Conservation (phyloP, 768 basidiomycete species). For the Rhizopogon sp. region DNA sequence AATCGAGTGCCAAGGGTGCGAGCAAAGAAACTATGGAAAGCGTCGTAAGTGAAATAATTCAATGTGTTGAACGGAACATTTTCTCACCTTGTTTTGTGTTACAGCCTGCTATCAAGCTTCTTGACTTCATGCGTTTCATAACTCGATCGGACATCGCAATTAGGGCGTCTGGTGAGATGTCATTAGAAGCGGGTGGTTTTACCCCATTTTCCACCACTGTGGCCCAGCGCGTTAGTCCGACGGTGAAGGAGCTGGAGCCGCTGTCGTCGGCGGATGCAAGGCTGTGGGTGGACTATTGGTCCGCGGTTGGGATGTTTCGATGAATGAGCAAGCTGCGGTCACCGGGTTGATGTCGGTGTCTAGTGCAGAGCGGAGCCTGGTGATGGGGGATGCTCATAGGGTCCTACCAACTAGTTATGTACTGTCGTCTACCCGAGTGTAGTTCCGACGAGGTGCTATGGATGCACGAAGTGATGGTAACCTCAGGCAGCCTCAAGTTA, state of each 20-base stretch:
- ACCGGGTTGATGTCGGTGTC: too few species aligned
- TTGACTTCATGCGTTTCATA: conserved; percentile 20
- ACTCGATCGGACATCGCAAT: conserved; percentile 11
- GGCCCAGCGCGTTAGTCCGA: conserved; percentile 23
- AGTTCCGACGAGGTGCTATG: too few species aligned
- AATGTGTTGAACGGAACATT: background rate
- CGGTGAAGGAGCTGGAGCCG: conserved; percentile 19
- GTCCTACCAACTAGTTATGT: too few species aligned
- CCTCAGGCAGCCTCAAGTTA: too few species aligned
- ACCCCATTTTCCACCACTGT: conserved; percentile 20
- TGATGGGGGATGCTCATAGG: too few species aligned
- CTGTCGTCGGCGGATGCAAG: conserved; percentile 17
- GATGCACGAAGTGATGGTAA: too few species aligned
- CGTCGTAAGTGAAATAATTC: conserved; percentile 20
- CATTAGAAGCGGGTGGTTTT: conserved; percentile 1
- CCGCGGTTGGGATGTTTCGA: conserved; percentile 10
- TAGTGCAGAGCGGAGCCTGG: too few species aligned
- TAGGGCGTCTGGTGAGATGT: background rate
- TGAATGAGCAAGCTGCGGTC: background rate
- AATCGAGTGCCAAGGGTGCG: conserved; percentile 1
- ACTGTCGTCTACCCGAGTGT: too few species aligned
- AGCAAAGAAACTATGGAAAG: conserved; percentile 15
- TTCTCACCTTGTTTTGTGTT: background rate
- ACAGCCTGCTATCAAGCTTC: conserved; percentile 27
- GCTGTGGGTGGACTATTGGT: conserved; percentile 34